Percentiles rank a stretch among this genome's conserved stretches.
phyloP scores from a whole-genome alignment of 371 early-diverging fungal genomes.

The Rhizomucor pusillus region DNA sequence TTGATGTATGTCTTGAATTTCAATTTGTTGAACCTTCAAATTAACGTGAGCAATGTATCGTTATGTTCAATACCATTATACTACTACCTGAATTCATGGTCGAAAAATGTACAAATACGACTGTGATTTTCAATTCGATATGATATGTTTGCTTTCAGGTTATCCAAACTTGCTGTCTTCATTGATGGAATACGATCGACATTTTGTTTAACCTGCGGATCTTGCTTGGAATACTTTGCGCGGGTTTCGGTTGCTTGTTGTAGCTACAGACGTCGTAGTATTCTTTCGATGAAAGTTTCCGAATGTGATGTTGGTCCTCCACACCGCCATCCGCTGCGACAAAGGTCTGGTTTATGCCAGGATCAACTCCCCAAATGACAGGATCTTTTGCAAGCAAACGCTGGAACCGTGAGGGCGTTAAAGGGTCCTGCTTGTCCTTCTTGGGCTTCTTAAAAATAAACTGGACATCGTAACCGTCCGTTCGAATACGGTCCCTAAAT shows the following conservation, averaged over 20 bases:
- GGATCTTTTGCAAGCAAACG: too few relatives aligned
- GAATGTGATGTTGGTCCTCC: too few relatives aligned
- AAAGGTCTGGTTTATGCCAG: too few relatives aligned
- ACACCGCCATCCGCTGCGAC: too few relatives aligned
- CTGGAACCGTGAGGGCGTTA: too few relatives aligned
- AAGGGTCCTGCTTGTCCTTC: too few relatives aligned
- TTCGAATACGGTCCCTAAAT: too few relatives aligned
- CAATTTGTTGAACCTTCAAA: not conserved
- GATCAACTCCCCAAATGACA: too few relatives aligned
- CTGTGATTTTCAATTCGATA: not conserved
- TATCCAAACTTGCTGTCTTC: not conserved
- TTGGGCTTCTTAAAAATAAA: too few relatives aligned
- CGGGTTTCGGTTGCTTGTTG: not conserved
- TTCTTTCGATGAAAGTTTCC: too few relatives aligned
- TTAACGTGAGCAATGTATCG: not conserved
- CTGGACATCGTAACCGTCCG: too few relatives aligned
- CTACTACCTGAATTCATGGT: not conserved
- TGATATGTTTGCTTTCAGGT: not conserved
- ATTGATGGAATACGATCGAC: too few relatives aligned
- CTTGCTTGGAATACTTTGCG: not conserved
- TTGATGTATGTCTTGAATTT: slow-evolving; percentile 1
- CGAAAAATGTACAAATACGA: not conserved
- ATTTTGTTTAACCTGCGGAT: not conserved
- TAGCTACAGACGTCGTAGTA: not conserved
- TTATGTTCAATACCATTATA: not conserved